phyloP scores from a whole-genome alignment of 2,329 filamentous ascomycete species.

The Pseudocercospora fijiensis region DNA sequence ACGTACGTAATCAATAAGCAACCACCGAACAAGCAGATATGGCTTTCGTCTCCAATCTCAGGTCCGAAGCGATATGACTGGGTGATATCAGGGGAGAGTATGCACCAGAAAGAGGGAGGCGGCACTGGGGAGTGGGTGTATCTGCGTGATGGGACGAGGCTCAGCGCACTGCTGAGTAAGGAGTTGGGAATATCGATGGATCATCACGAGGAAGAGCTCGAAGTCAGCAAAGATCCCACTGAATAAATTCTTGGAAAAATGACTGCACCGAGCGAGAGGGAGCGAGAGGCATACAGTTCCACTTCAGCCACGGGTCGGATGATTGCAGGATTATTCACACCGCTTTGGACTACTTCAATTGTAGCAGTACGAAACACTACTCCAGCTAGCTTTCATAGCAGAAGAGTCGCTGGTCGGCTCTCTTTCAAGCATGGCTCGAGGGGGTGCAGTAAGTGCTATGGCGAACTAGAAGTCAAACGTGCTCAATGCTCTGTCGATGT shows the following conservation, averaged over 20 bases:
- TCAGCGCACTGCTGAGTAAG: slow-evolving; percentile 69
- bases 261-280: neutral
- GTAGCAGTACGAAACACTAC: neutral
- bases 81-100: slow-evolving; percentile 69
- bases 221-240: slow-evolving; percentile 30
- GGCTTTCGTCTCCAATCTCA: slow-evolving; percentile 86
- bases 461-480: neutral
- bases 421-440: neutral
- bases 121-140: slow-evolving; percentile 81
- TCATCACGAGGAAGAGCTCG: slow-evolving; percentile 31
- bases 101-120: slow-evolving; percentile 76
- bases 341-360: neutral
- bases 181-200: slow-evolving; percentile 71
- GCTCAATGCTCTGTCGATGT: neutral
- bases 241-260: slow-evolving; percentile 22
- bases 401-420: neutral
- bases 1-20: slow-evolving; percentile 98
- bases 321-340: neutral
- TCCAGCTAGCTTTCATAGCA: neutral
- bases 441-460: neutral
- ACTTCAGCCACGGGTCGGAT: neutral
- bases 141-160: slow-evolving; percentile 72
- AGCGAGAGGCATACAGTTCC: neutral
- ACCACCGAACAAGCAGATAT: slow-evolving; percentile 94
- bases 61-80: slow-evolving; percentile 95